Evolutionary conservation across 2,329 filamentous ascomycete genomes (phyloP), one percentile per base, ranked within the genome.

Genomic region (Colletotrichum ledebouriae): DNA sequence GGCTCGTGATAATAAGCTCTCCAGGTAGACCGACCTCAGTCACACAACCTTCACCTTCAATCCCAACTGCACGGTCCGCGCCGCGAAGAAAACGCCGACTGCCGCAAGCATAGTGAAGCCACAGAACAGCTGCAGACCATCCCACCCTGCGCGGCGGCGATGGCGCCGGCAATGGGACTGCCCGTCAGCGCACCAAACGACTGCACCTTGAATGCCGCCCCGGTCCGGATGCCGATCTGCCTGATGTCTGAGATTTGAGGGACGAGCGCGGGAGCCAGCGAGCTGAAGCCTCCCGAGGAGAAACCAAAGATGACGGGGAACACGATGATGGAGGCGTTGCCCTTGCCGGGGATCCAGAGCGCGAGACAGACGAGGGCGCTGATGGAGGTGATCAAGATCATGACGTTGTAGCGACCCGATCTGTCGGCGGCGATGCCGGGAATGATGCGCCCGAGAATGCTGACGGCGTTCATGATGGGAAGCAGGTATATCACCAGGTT

Each of bases 301-400:
- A 93, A 92, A 17, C 91, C 92, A 72, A 91, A 94, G 6, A 92
- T 77, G n/a, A 85, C 82, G 12, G 86, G 84, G 76, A 92, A 93
- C 41, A 88, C 82, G 57, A 93, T 84, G 66, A 90, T 86, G 1
- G 86, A 84, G 0, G 85, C 84, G 10, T 89, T 85, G 42, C 81
- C 81, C 3, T 79, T 80, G 59, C 80, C 83, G 2, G 82, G 81
- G 4, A 84, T 79, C 84, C 84, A 86, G 34, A 91, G 76, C 33
- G 75, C 81, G 1, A 86, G 75, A 13, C 78, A 80, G 63, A 83
- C 79, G 42, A 85, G 63, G 41, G 78, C 79, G 7, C 86, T 84
- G 63, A 87, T 72, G 17, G 82, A 78, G 34, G 83, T 84, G 72
- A 89, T 83, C 60, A 86, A 73, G 49, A 89, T 85, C 76, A 82